A percentile compares a stretch with the other conserved stretches of the same genome.
Evolutionary conservation across 2,329 filamentous ascomycete genomes (phyloP).

Genomic region (Tolypocladium capitatum): DNA sequence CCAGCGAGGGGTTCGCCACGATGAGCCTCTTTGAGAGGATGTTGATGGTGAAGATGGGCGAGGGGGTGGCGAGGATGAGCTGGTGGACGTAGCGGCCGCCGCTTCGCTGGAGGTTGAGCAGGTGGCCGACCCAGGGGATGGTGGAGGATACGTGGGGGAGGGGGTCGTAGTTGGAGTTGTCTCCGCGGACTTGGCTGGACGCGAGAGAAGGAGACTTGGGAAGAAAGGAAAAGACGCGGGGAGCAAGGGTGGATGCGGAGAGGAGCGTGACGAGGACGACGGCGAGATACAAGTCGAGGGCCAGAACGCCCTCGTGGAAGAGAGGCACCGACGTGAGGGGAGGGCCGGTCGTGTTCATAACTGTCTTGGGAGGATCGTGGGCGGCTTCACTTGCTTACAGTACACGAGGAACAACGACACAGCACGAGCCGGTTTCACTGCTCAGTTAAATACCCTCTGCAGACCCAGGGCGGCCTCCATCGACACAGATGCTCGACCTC

Average conservation of each 20-base stretch:
- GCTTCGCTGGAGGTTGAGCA: constrained; percentile 10
- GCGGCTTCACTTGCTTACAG: not conserved
- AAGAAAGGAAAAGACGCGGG: not conserved
- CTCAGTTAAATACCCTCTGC: not conserved
- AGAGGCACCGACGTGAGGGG: not conserved
- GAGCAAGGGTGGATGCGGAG: not conserved
- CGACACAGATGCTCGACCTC: not conserved
- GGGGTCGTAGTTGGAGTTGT: constrained; percentile 2
- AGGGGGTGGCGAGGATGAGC: constrained; percentile 10
- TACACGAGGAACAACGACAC: not conserved
- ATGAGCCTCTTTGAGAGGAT: constrained; percentile 15
- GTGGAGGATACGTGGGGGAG: constrained; percentile 9
- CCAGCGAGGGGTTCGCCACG: constrained; percentile 14
- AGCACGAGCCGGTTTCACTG: not conserved
- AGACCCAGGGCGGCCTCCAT: not conserved
- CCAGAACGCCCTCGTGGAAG: not conserved
- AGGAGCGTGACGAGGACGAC: not conserved
- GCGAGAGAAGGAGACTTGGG: not conserved
- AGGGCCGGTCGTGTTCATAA: not conserved
- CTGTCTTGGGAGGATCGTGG: not conserved
- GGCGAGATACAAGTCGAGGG: constrained; percentile 1
- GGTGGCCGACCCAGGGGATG: constrained; percentile 13
- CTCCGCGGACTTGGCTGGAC: not conserved
- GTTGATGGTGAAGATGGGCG: constrained; percentile 13
- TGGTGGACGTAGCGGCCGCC: constrained; percentile 14